Conservation (phyloP, 257 asterid species). For the Nicotiana benthamiana region DNA sequence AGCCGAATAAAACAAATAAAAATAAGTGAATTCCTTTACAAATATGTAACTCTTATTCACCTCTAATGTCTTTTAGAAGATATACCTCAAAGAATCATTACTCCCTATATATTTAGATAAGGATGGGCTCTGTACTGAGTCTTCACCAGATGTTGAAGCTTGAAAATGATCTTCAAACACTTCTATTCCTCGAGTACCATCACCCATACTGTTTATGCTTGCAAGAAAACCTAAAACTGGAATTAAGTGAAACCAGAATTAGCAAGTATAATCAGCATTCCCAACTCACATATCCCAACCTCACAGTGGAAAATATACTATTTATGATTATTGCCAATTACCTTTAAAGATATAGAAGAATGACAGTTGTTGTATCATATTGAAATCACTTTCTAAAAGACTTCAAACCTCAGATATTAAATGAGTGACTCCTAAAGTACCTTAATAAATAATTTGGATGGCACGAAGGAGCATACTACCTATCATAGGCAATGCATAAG, state of each 20-base stretch:
- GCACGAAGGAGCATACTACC: background rate
- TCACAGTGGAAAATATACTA: background rate
- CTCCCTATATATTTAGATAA: constrained; percentile 15
- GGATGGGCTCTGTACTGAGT: constrained; percentile 26
- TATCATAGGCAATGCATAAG: background rate
- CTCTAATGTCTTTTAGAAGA: background rate
- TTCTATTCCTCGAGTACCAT: constrained; percentile 74
- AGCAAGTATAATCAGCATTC: background rate
- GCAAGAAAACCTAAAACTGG: constrained; percentile 15
- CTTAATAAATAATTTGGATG: background rate
- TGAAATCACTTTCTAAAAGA: background rate
- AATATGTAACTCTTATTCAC: background rate
- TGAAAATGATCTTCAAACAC: constrained; percentile 53
- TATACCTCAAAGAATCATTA: constrained; percentile 35
- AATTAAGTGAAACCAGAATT: background rate
- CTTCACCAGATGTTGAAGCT: constrained; percentile 48
- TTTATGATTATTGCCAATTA: background rate
- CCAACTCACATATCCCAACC: background rate
- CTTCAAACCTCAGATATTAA: background rate
- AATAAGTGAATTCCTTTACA: constrained; percentile 10
- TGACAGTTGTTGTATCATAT: background rate
- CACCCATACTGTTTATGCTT: constrained; percentile 51
- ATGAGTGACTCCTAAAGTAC: background rate
- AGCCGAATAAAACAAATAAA: background rate
- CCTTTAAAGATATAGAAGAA: background rate